phyloP scores from a whole-genome alignment of 306 rosid genomes.

The Neltuma alba region DNA sequence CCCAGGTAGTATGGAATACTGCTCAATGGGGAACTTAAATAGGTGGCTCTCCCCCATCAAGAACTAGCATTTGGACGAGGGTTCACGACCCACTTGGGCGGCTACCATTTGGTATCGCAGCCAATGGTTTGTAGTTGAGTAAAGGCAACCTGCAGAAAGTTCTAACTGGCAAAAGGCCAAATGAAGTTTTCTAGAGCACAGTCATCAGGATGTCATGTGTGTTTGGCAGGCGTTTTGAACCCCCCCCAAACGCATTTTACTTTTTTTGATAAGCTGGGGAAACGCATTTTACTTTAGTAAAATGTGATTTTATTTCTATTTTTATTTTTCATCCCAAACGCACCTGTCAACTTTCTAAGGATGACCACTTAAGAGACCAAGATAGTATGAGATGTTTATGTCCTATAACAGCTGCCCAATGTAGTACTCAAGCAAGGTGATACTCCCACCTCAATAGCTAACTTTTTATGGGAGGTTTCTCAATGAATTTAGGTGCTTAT shows the following conservation, averaged over 20 bases:
- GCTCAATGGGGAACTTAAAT: neutral
- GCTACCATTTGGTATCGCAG: neutral
- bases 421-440: neutral
- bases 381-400: neutral
- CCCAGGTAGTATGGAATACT: neutral
- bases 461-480: neutral
- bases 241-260: too few relatives aligned
- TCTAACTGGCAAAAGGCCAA: neutral
- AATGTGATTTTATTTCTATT: too few relatives aligned
- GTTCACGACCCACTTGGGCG: neutral
- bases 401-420: neutral
- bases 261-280: too few relatives aligned
- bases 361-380: neutral
- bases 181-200: neutral
- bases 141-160: neutral
- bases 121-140: neutral
- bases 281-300: too few relatives aligned
- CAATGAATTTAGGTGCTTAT: neutral
- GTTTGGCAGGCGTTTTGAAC: constrained; percentile 2
- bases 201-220: neutral
- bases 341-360: neutral
- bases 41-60: neutral
- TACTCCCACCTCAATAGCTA: neutral
- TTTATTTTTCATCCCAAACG: too few relatives aligned
- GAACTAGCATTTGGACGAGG: neutral